These are phyloP conservation scores for Medicago arabica DNA, from an alignment of 306 rosid species.

Conservation along the genomic window DNA sequence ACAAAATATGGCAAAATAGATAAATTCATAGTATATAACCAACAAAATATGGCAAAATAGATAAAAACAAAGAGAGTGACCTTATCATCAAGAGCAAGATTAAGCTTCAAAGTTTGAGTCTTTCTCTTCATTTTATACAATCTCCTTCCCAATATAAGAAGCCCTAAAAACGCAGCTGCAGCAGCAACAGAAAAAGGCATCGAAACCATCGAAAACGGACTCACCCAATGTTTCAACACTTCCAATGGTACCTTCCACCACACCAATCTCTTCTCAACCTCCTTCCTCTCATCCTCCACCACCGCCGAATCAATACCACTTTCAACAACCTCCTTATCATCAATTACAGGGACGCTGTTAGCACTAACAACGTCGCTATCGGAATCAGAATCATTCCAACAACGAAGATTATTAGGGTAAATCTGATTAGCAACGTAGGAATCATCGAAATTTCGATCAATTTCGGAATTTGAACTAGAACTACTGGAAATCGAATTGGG, in stretches of 20 bases:
- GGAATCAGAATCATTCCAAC: conserved; percentile 40
- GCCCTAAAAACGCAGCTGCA: conserved; percentile 78
- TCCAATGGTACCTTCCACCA: conserved; percentile 98
- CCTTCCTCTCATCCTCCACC: conserved; percentile 38
- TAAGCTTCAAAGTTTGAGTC: conserved; percentile 77
- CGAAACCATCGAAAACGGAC: conserved; percentile 51
- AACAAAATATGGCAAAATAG: neutral
- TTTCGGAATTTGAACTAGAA: conserved; percentile 35
- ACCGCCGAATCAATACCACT: conserved; percentile 26
- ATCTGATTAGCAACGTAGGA: conserved; percentile 43
- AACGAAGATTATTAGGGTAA: conserved; percentile 6
- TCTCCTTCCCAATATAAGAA: conserved; percentile 73
- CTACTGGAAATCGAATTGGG: conserved; percentile 16
- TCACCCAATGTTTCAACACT: conserved; percentile 73
- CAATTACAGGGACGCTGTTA: neutral
- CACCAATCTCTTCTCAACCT: conserved; percentile 46
- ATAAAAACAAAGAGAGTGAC: conserved; percentile 45
- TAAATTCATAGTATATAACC: neutral
- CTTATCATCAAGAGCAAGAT: conserved; percentile 90
- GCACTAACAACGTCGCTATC: neutral
- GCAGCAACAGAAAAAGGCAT: conserved; percentile 82
- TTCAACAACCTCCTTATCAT: neutral
- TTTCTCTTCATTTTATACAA: conserved; percentile 76
- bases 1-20: neutral
- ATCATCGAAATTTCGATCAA: conserved; percentile 51